Base-by-base conservation (phyloP, 2,329 filamentous ascomycete genomes). In the Rhexocercosporidium sp. region DNA sequence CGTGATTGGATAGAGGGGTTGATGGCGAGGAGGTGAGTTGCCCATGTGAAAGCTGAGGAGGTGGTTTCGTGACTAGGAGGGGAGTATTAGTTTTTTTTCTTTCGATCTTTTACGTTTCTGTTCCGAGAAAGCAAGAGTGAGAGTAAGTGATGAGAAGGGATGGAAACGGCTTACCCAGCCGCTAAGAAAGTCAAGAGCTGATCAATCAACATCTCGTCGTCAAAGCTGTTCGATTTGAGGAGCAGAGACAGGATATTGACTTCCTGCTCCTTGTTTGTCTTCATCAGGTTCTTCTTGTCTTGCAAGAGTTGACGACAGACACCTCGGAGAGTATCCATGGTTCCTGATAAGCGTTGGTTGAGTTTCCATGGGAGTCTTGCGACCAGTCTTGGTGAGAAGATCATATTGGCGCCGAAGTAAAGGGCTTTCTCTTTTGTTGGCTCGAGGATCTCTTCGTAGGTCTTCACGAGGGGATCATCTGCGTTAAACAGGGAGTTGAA, bases 171-270 rank as follows among this genome's bases (percentile, higher is more conserved):
- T 69, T 75, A 85, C 82, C 84, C 90, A 0, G 93, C 93, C 1
- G 90, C 91, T 8, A 96, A 85, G 81, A 96, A 96, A 0, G 92
- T 96, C 90, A 96, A 94, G 76, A 95, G 86, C 79, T 97, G 93
- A 76, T 96, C 91, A 41, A 93, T 87, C 18, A 97, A 84, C 69
- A 92, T 88, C 49, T 92, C 90, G 69, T 96, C 91, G 12, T 81
- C 85, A 79, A 96, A 96, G 18, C 84, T 87, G 57, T 91, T 91
- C 31, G 89, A 93, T 75, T 90, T 86, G 62, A 96, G 82, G 20
- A 93, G 92, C 0, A 94, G 89, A 0, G 90, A 92, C 54, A 97
- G 82, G 68, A 97, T 95, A 77, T 97, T 92, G 4, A 86, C 78
- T 29, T 87, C 86, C 1, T 80, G 79, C 29, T 77, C 79, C 66